Conservation (phyloP, 2,329 filamentous ascomycete genomes). For the Gaeumannomyces tritici region DNA sequence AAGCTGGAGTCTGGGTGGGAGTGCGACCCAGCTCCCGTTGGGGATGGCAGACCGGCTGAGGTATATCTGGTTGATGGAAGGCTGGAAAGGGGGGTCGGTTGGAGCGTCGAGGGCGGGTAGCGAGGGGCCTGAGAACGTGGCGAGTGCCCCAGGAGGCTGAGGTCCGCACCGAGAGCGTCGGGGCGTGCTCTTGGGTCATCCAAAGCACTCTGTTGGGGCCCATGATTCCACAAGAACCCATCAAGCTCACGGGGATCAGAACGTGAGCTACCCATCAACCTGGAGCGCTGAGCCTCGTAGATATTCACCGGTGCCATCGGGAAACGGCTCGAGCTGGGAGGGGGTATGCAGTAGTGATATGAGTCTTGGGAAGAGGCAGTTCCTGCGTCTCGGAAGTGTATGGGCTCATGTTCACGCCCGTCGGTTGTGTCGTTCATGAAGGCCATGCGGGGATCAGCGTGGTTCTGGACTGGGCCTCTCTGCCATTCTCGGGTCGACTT, state of each 20-base stretch:
- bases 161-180: neutral
- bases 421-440: neutral
- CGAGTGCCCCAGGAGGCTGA: neutral
- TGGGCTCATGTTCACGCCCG: no score
- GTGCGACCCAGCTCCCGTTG: neutral
- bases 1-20: neutral
- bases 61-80: neutral
- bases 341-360: neutral
- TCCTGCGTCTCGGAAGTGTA: neutral
- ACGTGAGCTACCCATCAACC: neutral
- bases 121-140: neutral
- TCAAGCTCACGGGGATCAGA: neutral
- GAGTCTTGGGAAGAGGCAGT: no score
- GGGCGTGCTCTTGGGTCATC: neutral
- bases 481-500: neutral
- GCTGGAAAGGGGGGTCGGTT: neutral
- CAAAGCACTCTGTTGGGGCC: no score
- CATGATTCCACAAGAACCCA: neutral
- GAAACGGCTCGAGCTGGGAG: neutral
- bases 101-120: neutral
- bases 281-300: neutral
- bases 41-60: no score
- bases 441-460: no score
- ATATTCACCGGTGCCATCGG: neutral
- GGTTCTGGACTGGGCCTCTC: neutral